Evolutionary conservation across 1,284 basidiomycete genomes (phyloP).

Genomic region (Fistulina hepatica): DNA sequence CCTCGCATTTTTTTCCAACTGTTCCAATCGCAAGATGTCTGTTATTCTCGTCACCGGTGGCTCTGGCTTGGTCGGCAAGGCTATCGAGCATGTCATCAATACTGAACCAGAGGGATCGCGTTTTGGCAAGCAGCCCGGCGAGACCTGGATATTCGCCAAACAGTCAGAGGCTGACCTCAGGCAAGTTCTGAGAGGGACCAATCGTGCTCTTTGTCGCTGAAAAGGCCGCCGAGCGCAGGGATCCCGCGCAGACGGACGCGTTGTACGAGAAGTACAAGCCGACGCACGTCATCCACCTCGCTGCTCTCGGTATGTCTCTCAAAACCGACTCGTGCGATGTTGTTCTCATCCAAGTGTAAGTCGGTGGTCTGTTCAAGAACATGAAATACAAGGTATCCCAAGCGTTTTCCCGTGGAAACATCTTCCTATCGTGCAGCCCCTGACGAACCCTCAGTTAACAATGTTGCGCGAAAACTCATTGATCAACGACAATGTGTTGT

Average conservation of each 20-base stretch:
- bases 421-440: neutral
- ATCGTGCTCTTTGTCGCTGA: conserved; percentile 3
- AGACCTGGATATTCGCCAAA: conserved; percentile 77
- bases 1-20: neutral
- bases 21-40: neutral
- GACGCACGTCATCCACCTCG: conserved; percentile 86
- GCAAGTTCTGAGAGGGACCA: conserved; percentile 37
- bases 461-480: conserved; percentile 84
- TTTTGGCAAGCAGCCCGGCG: conserved; percentile 63
- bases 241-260: conserved; percentile 48
- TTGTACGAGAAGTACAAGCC: conserved; percentile 83
- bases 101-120: conserved; percentile 65
- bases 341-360: conserved; percentile 27
- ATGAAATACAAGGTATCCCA: conserved; percentile 73
- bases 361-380: conserved; percentile 85
- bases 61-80: conserved; percentile 77
- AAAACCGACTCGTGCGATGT: conserved; percentile 9
- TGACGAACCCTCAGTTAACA: conserved; percentile 41
- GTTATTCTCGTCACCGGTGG: conserved; percentile 78
- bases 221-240: too few species aligned
- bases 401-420: too few species aligned
- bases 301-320: conserved; percentile 57
- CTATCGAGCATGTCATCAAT: conserved; percentile 68
- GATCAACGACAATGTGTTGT: conserved; percentile 86
- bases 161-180: conserved; percentile 71